Evolutionary conservation across 2,329 filamentous ascomycete species (phyloP).

Genomic region (Myrmaecium sp.): DNA sequence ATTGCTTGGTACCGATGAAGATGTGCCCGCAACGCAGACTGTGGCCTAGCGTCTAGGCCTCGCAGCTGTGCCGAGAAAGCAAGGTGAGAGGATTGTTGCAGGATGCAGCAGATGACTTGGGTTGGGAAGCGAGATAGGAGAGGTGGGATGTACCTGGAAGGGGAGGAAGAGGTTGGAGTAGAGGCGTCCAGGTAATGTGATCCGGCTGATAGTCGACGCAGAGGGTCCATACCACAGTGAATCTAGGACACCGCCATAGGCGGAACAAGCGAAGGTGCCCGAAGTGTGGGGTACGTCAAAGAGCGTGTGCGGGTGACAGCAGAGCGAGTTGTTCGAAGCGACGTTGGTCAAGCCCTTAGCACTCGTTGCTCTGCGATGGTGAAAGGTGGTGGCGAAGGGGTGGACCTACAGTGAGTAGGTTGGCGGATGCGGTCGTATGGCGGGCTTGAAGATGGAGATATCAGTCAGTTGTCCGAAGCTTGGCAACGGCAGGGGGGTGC

Average conservation of each 20-base stretch:
- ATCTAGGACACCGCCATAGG: slow-evolving; percentile 19
- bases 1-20: slow-evolving; percentile 10
- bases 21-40: slow-evolving; percentile 14
- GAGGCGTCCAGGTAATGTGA: slow-evolving; percentile 7
- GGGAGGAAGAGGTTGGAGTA: slow-evolving; percentile 8
- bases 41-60: slow-evolving; percentile 12
- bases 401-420: too few relatives aligned
- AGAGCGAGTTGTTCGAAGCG: too few relatives aligned
- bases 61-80: slow-evolving; percentile 13
- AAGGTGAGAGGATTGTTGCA: slow-evolving; percentile 9
- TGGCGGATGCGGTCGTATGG: too few relatives aligned
- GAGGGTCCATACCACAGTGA: slow-evolving; percentile 14
- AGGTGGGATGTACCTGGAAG: slow-evolving; percentile 11
- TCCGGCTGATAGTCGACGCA: slow-evolving; percentile 11
- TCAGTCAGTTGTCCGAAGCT: too few relatives aligned
- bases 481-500: too few relatives aligned
- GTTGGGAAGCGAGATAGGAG: slow-evolving; percentile 3
- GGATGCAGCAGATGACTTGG: slow-evolving; percentile 2
- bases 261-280: slow-evolving; percentile 19
- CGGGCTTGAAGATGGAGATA: too few relatives aligned
- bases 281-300: too few relatives aligned
- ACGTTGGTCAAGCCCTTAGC: too few relatives aligned
- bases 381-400: too few relatives aligned
- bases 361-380: too few relatives aligned
- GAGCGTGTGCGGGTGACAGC: too few relatives aligned